Conservation (phyloP, 2,329 filamentous ascomycete genomes). For the Xylariaceae sp. region DNA sequence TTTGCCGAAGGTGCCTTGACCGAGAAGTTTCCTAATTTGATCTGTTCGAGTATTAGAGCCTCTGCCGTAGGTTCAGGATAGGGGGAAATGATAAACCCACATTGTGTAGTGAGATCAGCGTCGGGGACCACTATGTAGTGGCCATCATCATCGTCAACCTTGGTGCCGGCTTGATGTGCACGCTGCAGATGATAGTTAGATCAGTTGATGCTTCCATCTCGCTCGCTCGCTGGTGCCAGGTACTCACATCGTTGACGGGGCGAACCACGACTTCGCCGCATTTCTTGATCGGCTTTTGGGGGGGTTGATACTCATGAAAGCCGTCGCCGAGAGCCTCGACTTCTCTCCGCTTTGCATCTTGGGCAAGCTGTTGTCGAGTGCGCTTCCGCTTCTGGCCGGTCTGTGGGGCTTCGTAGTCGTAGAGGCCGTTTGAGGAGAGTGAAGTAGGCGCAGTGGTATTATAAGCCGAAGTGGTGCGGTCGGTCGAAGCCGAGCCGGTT, state of each 20-base stretch:
- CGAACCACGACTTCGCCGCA: conserved; percentile 70
- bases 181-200: conserved; percentile 20
- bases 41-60: conserved; percentile 50
- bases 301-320: conserved; percentile 77
- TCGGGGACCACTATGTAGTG: conserved; percentile 94
- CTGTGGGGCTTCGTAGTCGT: conserved; percentile 61
- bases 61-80: neutral
- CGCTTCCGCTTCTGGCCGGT: conserved; percentile 89
- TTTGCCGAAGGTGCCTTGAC: conserved; percentile 97
- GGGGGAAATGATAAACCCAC: conserved; percentile 50
- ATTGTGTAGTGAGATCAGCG: conserved; percentile 80
- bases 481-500: conserved; percentile 73
- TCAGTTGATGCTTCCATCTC: conserved; percentile 3
- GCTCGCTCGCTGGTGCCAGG: neutral
- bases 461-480: conserved; percentile 73
- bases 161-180: conserved; percentile 51
- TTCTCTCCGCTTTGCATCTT: conserved; percentile 76
- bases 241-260: conserved; percentile 59
- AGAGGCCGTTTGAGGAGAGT: conserved; percentile 56
- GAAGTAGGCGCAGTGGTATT: conserved; percentile 89
- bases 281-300: conserved; percentile 85
- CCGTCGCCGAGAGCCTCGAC: conserved; percentile 66
- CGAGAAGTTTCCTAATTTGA: conserved; percentile 81
- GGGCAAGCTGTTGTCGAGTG: conserved; percentile 70
- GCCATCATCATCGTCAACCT: conserved; percentile 93